Percentiles rank a stretch among this genome's conserved stretches.
These are phyloP conservation scores for Dryas drummondii DNA, from an alignment of 306 rosid species.

Conservation along the genomic window DNA sequence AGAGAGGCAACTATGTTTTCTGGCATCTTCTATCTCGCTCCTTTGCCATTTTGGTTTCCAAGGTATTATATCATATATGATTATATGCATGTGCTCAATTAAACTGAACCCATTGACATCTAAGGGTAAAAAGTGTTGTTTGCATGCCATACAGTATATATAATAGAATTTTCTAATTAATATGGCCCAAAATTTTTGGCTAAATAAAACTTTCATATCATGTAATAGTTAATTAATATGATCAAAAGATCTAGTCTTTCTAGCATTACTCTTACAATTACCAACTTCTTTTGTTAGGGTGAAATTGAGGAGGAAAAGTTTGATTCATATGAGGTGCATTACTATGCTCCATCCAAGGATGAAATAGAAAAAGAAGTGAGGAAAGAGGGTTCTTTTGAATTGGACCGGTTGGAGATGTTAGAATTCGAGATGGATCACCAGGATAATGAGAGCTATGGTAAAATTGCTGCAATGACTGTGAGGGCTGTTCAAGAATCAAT, in stretches of 20 bases:
- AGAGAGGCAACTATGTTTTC: slow-evolving; percentile 75
- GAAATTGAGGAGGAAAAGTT: slow-evolving; percentile 60
- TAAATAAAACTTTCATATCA: too few species aligned
- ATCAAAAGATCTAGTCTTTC: too few species aligned
- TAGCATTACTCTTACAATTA: too few species aligned
- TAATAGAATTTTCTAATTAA: too few species aligned
- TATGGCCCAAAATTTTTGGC: too few species aligned
- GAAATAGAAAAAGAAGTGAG: slow-evolving; percentile 74
- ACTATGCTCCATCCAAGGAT: slow-evolving; percentile 80
- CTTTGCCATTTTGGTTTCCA: slow-evolving; percentile 54
- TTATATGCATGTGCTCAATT: too few species aligned
- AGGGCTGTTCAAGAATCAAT: slow-evolving; percentile 89
- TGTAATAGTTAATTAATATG: too few species aligned
- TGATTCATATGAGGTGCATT: slow-evolving; percentile 83
- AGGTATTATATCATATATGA: slow-evolving; percentile 52
- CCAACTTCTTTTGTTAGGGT: slow-evolving; percentile 41
- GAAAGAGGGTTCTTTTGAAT: slow-evolving; percentile 63
- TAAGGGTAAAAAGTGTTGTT: too few species aligned
- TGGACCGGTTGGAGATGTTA: slow-evolving; percentile 62
- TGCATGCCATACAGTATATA: too few species aligned
- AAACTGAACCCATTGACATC: too few species aligned
- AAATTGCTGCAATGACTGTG: slow-evolving; percentile 60
- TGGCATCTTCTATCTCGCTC: slow-evolving; percentile 79
- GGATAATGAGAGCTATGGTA: slow-evolving; percentile 54
- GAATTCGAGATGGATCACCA: slow-evolving; percentile 43